phyloP scores from a whole-genome alignment of 495 filamentous ascomycete genomes.

The Peziza echinospora region DNA sequence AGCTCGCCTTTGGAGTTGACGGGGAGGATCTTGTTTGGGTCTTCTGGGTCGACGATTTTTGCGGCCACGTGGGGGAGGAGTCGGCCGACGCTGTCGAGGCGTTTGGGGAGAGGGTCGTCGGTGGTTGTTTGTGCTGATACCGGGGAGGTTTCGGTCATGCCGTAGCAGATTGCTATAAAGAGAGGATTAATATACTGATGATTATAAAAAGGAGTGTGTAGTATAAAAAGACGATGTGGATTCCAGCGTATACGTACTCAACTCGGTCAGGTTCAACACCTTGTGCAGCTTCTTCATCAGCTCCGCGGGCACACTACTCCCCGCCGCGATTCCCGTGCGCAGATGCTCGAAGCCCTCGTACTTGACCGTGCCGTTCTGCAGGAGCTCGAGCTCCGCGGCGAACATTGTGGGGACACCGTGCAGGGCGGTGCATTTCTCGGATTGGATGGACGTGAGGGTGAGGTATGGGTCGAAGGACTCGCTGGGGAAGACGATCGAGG shows the following conservation, averaged over 20 bases:
- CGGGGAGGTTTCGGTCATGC: constrained; percentile 95
- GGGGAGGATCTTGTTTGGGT: constrained; percentile 36
- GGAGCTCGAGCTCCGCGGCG: constrained; percentile 56
- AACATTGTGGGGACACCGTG: constrained; percentile 98
- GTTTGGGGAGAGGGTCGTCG: constrained; percentile 54
- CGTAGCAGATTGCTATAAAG: constrained; percentile 77
- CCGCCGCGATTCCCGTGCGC: constrained; percentile 80
- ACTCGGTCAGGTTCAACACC: constrained; percentile 53
- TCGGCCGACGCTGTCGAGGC: constrained; percentile 54
- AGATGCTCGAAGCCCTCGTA: constrained; percentile 43
- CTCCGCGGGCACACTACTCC: constrained; percentile 57
- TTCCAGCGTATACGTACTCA: too few species aligned
- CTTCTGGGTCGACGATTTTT: constrained; percentile 52
- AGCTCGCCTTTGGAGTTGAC: constrained; percentile 55
- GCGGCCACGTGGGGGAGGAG: constrained; percentile 63
- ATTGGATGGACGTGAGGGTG: constrained; percentile 45
- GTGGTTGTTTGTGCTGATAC: constrained; percentile 44
- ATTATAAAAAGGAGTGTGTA: background rate
- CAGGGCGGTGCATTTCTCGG: constrained; percentile 59
- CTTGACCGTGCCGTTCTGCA: constrained; percentile 31
- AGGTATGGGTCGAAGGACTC: constrained; percentile 71
- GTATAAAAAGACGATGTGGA: too few species aligned
- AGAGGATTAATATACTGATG: too few species aligned
- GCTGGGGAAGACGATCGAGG: constrained; percentile 62
- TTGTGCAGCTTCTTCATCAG: constrained; percentile 65